Base-by-base conservation (phyloP, 148 eudicot species). In the Heliosperma pusillum region DNA sequence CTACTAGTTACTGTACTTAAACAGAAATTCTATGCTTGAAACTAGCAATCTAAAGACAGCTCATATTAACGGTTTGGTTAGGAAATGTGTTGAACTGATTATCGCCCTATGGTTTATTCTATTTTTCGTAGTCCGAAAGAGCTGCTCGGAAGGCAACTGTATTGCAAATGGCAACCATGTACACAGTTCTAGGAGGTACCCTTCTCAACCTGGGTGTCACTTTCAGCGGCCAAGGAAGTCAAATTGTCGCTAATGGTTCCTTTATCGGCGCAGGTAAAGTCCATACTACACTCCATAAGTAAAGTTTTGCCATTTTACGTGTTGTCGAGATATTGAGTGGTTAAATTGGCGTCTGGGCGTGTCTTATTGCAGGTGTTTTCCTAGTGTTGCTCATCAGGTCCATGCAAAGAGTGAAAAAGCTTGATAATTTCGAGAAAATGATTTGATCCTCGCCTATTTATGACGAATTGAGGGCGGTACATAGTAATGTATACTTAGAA, bases 161-260 rank as follows among this genome's bases (percentile, higher is more conserved):
- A 81, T 80, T 95, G 76, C 99, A 95, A 80, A 89, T 90, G 91
- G 99, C 97, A 71, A 95, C 99, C 19, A 88, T 95, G 84, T 89
- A 95, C 70, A 90, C 97, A 56, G 97, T 95, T 78, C 13, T 86
- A 30, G 92, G 92, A 2, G 91, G 99, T 63, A 90, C 97, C 74
- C 85, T 95, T 60, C 59, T 95, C 26, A 95, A 95, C 78, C 83
- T 95, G 47, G 99, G 97, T 42, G 91, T 95, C 83, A 84, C 91
- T 10, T 80, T 90, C 25, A 80, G 80, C 83, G 84, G 53, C 73
- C 97, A 92, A 85, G 97, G 94, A 80, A 80, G 79, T 75, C 80
- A 83, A 76, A 25, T 79, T 24, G 67, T 89, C 9, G 97, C 97
- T 17, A 89, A 89, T 58, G 90, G 99, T 66, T 92, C 97, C 9